These are phyloP conservation scores for Trichosporon inkin DNA, from an alignment of 1,284 basidiomycete genomes.

Conservation along the genomic window DNA sequence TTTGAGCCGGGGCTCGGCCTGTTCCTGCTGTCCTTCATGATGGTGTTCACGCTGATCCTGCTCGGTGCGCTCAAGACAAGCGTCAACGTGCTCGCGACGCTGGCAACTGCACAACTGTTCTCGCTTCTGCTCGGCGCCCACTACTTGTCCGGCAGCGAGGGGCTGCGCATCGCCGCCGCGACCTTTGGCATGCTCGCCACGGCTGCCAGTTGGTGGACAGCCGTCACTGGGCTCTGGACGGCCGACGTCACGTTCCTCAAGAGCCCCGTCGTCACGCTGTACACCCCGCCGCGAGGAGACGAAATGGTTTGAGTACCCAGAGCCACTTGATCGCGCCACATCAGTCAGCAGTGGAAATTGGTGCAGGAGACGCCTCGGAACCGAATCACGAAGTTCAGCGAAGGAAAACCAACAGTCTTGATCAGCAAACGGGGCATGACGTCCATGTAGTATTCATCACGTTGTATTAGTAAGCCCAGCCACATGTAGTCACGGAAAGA, in stretches of 20 bases:
- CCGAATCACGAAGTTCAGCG: no score
- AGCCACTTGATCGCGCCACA: no score
- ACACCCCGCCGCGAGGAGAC: neutral
- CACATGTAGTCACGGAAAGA: no score
- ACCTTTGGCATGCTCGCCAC: constrained; percentile 4
- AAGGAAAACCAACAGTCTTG: no score
- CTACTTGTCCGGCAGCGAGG: neutral
- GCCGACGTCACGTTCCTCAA: neutral
- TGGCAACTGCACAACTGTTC: neutral
- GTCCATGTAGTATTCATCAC: no score
- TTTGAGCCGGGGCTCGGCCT: constrained; percentile 1
- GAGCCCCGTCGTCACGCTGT: neutral
- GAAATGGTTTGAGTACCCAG: neutral
- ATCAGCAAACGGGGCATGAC: no score
- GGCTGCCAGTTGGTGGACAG: neutral
- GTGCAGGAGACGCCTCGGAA: no score
- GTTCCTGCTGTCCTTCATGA: neutral
- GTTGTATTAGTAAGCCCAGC: no score
- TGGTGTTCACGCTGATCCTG: neutral
- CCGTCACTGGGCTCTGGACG: neutral
- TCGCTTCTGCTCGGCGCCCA: neutral
- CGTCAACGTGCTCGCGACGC: neutral
- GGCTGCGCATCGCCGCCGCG: neutral
- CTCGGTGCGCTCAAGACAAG: neutral
- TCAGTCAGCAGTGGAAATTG: no score